These are phyloP conservation scores for Vigna reflexopilosa DNA, from an alignment of 306 rosid genomes.

Conservation along the genomic window DNA sequence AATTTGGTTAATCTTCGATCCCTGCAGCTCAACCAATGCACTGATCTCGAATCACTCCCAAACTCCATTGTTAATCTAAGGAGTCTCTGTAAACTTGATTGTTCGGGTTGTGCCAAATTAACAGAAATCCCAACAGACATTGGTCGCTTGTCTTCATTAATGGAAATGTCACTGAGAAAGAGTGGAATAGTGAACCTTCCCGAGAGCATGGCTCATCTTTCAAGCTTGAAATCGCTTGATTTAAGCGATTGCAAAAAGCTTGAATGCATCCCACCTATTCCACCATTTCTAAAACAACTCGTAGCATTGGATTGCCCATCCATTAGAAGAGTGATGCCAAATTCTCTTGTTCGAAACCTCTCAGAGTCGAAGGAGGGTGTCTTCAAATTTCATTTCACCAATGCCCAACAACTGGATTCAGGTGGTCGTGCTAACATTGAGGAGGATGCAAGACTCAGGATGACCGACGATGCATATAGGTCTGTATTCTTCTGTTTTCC, in stretches of 20 bases:
- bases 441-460: conserved; percentile 27
- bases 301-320: conserved; percentile 42
- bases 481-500: conserved; percentile 42
- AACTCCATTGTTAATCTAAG: conserved; percentile 17
- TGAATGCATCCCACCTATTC: conserved; percentile 39
- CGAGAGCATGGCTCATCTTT: conserved; percentile 32
- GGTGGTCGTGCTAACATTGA: conserved; percentile 15
- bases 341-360: conserved; percentile 1
- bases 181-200: conserved; percentile 37
- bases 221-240: conserved; percentile 45
- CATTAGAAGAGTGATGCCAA: conserved; percentile 31
- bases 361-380: background rate
- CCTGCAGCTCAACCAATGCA: background rate
- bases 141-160: conserved; percentile 22
- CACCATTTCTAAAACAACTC: conserved; percentile 32
- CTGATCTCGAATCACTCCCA: conserved; percentile 33
- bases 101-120: background rate
- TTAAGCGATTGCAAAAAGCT: conserved; percentile 42
- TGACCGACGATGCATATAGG: conserved; percentile 8
- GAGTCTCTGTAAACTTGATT: conserved; percentile 11
- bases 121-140: conserved; percentile 34
- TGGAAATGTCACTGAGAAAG: conserved; percentile 21
- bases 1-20: conserved; percentile 31
- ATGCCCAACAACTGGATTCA: conserved; percentile 34
- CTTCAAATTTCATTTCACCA: conserved; percentile 43